Evolutionary conservation across 2,329 filamentous ascomycete species (phyloP).

Genomic region (Alternaria alternata): DNA sequence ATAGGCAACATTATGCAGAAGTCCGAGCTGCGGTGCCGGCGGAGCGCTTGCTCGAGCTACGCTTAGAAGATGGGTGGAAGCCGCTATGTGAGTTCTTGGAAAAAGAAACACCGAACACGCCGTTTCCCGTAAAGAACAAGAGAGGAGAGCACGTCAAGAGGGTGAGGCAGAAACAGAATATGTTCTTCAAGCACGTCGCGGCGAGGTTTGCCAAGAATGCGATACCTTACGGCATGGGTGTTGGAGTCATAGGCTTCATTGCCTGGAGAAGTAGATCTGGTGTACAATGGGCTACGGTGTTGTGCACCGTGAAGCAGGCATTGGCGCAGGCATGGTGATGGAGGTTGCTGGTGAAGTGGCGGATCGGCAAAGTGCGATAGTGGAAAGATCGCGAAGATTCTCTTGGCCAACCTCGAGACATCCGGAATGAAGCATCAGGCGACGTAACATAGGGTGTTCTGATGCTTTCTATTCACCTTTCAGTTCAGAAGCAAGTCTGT

Average conservation of each 20-base stretch:
- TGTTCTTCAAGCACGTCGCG: slow-evolving; percentile 11
- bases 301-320: background rate
- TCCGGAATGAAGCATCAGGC: background rate
- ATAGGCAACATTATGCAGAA: slow-evolving; percentile 21
- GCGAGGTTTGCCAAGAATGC: slow-evolving; percentile 1
- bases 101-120: slow-evolving; percentile 24
- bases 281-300: background rate
- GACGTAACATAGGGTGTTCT: background rate
- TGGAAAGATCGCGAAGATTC: slow-evolving; percentile 3
- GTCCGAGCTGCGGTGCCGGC: slow-evolving; percentile 26
- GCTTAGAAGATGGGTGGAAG: slow-evolving; percentile 31
- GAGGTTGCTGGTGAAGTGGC: background rate
- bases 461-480: background rate
- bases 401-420: background rate
- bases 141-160: slow-evolving; percentile 11
- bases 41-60: slow-evolving; percentile 30
- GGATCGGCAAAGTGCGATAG: background rate
- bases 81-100: slow-evolving; percentile 36
- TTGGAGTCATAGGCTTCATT: background rate
- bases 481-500: background rate
- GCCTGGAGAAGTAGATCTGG: slow-evolving; percentile 4
- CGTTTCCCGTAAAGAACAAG: slow-evolving; percentile 26
- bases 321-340: background rate
- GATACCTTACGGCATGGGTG: background rate
- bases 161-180: slow-evolving; percentile 12